Evolutionary conservation across 1,284 basidiomycete genomes (phyloP).

Genomic region (Coniferiporia sulphurascens): DNA sequence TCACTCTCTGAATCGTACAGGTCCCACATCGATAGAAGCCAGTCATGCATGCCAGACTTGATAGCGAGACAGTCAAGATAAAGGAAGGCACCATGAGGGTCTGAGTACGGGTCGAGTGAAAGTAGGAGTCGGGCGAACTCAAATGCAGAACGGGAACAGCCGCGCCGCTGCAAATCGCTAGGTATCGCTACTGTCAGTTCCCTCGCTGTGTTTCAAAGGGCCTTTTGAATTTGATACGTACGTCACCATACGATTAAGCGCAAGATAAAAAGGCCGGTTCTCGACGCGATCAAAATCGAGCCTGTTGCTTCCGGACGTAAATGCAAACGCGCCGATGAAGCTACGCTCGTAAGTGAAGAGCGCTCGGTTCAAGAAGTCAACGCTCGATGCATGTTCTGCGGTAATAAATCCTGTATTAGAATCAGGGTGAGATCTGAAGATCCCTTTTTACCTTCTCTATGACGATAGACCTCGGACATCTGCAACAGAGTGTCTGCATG

Average conservation of each 20-base stretch:
- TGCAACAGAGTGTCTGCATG: slow-evolving; percentile 91
- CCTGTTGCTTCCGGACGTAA: slow-evolving; percentile 73
- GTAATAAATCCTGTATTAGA: not conserved
- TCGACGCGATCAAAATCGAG: slow-evolving; percentile 85
- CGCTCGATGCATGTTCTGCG: slow-evolving; percentile 75
- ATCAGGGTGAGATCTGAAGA: not conserved
- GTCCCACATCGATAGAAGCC: slow-evolving; percentile 70
- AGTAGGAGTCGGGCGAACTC: slow-evolving; percentile 83
- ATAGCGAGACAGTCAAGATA: slow-evolving; percentile 82
- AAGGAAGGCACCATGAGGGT: slow-evolving; percentile 82
- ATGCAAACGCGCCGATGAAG: slow-evolving; percentile 78
- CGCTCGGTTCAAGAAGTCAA: slow-evolving; percentile 82
- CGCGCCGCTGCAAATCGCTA: slow-evolving; percentile 80
- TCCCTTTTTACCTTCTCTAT: slow-evolving; percentile 66
- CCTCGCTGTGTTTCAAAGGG: not conserved
- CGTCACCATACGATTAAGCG: slow-evolving; percentile 73
- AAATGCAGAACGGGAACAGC: slow-evolving; percentile 83
- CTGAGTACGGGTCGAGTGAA: slow-evolving; percentile 74
- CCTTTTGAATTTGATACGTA: slow-evolving; percentile 32
- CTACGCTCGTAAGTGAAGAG: slow-evolving; percentile 87
- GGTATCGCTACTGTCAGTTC: not conserved
- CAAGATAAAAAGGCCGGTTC: slow-evolving; percentile 82
- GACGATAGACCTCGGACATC: slow-evolving; percentile 76
- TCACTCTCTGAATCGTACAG: slow-evolving; percentile 34
- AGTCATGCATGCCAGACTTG: slow-evolving; percentile 74